Evolutionary conservation across 371 early-diverging fungal species (phyloP).

Genomic region (Blakeslea trispora): DNA sequence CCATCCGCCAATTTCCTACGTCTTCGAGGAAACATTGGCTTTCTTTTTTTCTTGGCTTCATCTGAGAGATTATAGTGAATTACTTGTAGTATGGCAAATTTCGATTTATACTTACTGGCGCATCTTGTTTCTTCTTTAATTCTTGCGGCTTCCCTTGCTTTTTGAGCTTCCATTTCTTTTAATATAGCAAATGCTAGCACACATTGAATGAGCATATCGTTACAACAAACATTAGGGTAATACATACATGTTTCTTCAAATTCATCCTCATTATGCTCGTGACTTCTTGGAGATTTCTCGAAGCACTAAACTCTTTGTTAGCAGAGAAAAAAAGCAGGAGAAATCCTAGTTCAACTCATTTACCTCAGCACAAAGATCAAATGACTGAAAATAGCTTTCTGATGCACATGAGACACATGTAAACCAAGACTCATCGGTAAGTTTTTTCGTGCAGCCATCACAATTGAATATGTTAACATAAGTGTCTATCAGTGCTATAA

Average conservation of each 20-base stretch:
- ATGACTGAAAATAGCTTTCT: slow-evolving; percentile 65
- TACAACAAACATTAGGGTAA: slow-evolving; percentile 4
- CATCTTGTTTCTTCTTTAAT: slow-evolving; percentile 43
- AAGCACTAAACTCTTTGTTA: slow-evolving; percentile 50
- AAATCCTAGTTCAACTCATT: no score
- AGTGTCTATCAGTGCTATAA: slow-evolving; percentile 42
- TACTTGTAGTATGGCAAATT: background rate
- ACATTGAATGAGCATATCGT: slow-evolving; percentile 14
- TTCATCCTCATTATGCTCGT: slow-evolving; percentile 58
- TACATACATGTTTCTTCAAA: slow-evolving; percentile 64
- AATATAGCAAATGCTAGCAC: slow-evolving; percentile 40
- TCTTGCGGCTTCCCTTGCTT: slow-evolving; percentile 49
- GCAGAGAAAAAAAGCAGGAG: background rate
- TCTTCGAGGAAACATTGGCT: slow-evolving; percentile 38
- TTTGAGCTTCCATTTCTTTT: slow-evolving; percentile 53
- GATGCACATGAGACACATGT: slow-evolving; percentile 70
- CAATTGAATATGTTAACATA: slow-evolving; percentile 74
- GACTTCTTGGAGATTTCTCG: slow-evolving; percentile 50
- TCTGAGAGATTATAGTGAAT: background rate
- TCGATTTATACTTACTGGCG: slow-evolving; percentile 23
- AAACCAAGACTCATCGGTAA: slow-evolving; percentile 66
- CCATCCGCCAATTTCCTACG: slow-evolving; percentile 34
- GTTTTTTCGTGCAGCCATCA: slow-evolving; percentile 63
- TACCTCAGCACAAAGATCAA: slow-evolving; percentile 72
- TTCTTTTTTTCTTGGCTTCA: slow-evolving; percentile 30